phyloP scores from a whole-genome alignment of 2,329 filamentous ascomycete species.

The Aspergillus costaricaensis region DNA sequence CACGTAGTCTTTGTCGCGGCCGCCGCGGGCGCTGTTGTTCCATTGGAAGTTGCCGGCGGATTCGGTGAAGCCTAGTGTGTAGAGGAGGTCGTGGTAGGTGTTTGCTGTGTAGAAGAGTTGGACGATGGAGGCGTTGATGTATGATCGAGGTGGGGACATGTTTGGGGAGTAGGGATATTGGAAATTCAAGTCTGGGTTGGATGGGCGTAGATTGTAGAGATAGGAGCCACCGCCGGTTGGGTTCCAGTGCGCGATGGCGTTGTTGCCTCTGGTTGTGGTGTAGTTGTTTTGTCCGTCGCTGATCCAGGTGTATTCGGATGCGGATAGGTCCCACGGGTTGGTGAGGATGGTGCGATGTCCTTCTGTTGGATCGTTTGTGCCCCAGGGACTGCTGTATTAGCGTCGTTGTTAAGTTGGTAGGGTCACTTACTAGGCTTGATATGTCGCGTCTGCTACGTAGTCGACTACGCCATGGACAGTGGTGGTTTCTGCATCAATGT shows the following conservation, averaged over 20 bases:
- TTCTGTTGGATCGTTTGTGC: slow-evolving; percentile 17
- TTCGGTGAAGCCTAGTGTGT: slow-evolving; percentile 18
- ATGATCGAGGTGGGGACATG: slow-evolving; percentile 10
- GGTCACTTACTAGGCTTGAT: slow-evolving; percentile 19
- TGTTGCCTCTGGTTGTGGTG: slow-evolving; percentile 18
- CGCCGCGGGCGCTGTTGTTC: slow-evolving; percentile 16
- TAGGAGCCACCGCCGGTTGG: slow-evolving; percentile 12
- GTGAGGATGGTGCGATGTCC: slow-evolving; percentile 12
- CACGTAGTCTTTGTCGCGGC: slow-evolving; percentile 16
- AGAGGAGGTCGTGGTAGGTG: slow-evolving; percentile 21
- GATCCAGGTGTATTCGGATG: slow-evolving; percentile 19
- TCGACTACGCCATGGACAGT: slow-evolving; percentile 18
- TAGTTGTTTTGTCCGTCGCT: slow-evolving; percentile 15
- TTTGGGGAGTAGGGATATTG: slow-evolving; percentile 13
- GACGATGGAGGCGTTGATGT: slow-evolving; percentile 19
- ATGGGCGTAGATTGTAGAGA: slow-evolving; percentile 14
- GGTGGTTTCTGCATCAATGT: slow-evolving; percentile 14
- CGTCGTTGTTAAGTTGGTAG: background rate
- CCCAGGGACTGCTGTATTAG: slow-evolving; percentile 14
- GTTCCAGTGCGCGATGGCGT: slow-evolving; percentile 19
- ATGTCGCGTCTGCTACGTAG: slow-evolving; percentile 18
- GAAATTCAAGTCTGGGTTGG: slow-evolving; percentile 10
- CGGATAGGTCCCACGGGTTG: slow-evolving; percentile 15
- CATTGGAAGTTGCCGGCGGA: slow-evolving; percentile 20
- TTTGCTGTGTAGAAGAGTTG: slow-evolving; percentile 24